phyloP scores from a whole-genome alignment of 179 eudicot genomes.

The Heliamphora pulchella region DNA sequence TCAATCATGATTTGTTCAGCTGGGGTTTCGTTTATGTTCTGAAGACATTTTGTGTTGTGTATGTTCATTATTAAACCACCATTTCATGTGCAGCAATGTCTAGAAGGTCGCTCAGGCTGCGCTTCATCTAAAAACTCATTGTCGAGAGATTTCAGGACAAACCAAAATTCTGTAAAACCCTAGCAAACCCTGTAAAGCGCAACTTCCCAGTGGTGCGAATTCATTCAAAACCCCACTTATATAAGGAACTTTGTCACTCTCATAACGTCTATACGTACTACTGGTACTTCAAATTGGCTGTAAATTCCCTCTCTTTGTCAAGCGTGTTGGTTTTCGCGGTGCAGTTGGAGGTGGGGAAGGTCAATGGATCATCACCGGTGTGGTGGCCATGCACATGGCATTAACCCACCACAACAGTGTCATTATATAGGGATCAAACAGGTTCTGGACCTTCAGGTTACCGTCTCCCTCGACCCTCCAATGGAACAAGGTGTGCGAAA shows the following conservation, averaged over 20 bases:
- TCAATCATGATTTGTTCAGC: no score
- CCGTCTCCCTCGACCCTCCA: slow-evolving; percentile 23
- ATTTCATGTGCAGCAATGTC: background rate
- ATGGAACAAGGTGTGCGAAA: slow-evolving; percentile 20
- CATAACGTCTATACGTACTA: background rate
- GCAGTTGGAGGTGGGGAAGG: slow-evolving; percentile 19
- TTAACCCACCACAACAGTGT: slow-evolving; percentile 51
- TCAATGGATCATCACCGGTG: slow-evolving; percentile 55
- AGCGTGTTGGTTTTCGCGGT: background rate
- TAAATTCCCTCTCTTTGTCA: background rate
- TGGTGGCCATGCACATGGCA: slow-evolving; percentile 65
- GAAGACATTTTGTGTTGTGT: no score
- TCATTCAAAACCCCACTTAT: background rate
- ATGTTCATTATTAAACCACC: no score
- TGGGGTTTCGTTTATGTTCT: no score
- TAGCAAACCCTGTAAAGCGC: background rate
- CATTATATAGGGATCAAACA: slow-evolving; percentile 41
- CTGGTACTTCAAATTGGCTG: background rate
- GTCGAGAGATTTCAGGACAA: background rate
- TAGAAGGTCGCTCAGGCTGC: background rate
- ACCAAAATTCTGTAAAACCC: background rate
- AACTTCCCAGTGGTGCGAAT: background rate
- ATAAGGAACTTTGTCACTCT: background rate
- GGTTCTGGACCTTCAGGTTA: slow-evolving; percentile 42
- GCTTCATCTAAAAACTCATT: slow-evolving; percentile 15